A percentile compares a stretch with the other conserved stretches of the same genome.
Conservation (phyloP, 345 rosid species). For the Cardamine occulta region DNA sequence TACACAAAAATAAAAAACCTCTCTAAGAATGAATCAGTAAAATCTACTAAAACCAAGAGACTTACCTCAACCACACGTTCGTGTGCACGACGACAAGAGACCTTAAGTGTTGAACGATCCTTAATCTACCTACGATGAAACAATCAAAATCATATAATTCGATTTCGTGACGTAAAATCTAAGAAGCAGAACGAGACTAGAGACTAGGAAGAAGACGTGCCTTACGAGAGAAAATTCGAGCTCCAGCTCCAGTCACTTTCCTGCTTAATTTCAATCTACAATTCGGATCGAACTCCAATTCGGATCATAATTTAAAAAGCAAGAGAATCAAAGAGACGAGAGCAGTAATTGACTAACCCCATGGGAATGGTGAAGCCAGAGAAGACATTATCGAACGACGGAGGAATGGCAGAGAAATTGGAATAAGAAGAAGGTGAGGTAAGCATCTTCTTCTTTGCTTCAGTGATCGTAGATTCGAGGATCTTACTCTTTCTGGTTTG, state of each 20-base stretch:
- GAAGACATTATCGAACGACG: conserved; percentile 20
- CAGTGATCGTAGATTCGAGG: conserved; percentile 24
- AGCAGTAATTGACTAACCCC: conserved; percentile 33
- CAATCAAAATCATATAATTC: conserved; percentile 8
- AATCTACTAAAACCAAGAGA: neutral
- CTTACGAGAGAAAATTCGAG: conserved; percentile 48
- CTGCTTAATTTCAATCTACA: conserved; percentile 57
- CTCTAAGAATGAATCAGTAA: neutral
- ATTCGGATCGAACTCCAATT: too few relatives aligned
- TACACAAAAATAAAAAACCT: neutral
- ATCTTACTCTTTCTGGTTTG: neutral
- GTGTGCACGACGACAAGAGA: conserved; percentile 54
- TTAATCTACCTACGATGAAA: conserved; percentile 49
- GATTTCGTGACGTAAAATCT: neutral
- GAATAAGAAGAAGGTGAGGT: conserved; percentile 26
- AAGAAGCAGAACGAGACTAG: neutral
- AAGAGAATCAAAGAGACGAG: neutral
- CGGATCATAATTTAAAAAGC: too few relatives aligned
- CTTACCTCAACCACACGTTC: conserved; percentile 71
- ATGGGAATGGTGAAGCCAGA: conserved; percentile 32
- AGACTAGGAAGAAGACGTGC: conserved; percentile 47
- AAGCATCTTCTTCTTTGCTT: conserved; percentile 34
- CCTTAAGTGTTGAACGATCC: conserved; percentile 45
- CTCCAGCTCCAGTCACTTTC: conserved; percentile 29
- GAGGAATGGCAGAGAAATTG: neutral